These are phyloP conservation scores for Lippia alba DNA, from an alignment of 305 asterid genomes.

Conservation along the genomic window DNA sequence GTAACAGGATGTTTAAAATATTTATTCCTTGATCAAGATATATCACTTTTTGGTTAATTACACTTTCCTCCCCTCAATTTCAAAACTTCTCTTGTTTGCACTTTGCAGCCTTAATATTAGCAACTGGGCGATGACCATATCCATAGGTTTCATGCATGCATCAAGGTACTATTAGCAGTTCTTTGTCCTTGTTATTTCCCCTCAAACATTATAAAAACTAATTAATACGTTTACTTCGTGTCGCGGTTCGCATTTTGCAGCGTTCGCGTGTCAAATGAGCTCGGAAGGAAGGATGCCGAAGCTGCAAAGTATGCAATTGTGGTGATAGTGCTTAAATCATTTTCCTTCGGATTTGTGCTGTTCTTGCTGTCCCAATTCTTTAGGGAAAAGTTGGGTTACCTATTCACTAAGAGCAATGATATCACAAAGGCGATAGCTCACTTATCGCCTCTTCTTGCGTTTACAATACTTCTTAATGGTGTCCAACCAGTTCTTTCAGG, in stretches of 20 bases:
- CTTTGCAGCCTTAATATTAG: constrained; percentile 61
- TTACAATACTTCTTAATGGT: constrained; percentile 57
- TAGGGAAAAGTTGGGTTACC: constrained; percentile 48
- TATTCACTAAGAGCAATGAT: constrained; percentile 47
- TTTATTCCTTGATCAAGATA: too few relatives aligned
- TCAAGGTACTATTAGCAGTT: constrained; percentile 48
- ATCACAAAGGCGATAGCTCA: constrained; percentile 52
- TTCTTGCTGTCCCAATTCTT: constrained; percentile 53
- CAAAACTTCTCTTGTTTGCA: constrained; percentile 31
- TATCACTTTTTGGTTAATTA: too few relatives aligned
- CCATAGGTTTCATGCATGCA: constrained; percentile 65
- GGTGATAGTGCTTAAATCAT: constrained; percentile 46
- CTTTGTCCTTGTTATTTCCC: too few relatives aligned
- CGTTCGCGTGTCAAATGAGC: constrained; percentile 75
- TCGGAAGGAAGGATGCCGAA: constrained; percentile 52
- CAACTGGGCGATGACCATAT: constrained; percentile 69
- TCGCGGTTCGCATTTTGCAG: constrained; percentile 31
- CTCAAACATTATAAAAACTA: too few relatives aligned
- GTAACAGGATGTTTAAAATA: too few relatives aligned
- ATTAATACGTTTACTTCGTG: too few relatives aligned
- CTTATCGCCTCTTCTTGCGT: constrained; percentile 55
- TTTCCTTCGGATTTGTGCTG: constrained; percentile 46
- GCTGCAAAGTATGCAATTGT: constrained; percentile 56
- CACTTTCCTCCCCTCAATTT: not conserved
- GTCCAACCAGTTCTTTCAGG: constrained; percentile 70